phyloP scores from a whole-genome alignment of 768 basidiomycete species.

The Candolleomyces eurysporus region DNA sequence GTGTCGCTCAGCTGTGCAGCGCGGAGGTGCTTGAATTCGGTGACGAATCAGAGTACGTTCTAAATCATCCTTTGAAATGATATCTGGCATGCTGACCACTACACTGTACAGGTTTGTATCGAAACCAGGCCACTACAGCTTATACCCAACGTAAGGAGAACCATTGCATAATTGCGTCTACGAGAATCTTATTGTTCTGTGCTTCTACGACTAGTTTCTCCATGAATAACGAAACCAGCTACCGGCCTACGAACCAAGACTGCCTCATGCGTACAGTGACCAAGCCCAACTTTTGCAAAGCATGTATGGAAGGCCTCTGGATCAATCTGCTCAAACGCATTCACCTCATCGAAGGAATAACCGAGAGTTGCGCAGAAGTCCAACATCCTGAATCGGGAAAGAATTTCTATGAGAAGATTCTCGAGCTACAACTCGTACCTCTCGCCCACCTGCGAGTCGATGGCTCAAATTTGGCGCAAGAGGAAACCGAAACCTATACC shows the following conservation, averaged over 20 bases:
- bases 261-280: conserved; percentile 79
- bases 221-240: conserved; percentile 59
- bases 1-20: conserved; percentile 72
- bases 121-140: conserved; percentile 55
- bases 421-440: conserved; percentile 55
- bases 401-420: conserved; percentile 24
- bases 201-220: conserved; percentile 48
- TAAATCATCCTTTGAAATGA: background rate
- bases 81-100: background rate
- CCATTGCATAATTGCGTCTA: background rate
- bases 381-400: background rate
- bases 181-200: background rate
- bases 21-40: conserved; percentile 76
- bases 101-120: conserved; percentile 50
- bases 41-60: conserved; percentile 52
- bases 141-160: conserved; percentile 68
- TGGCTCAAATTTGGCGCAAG: background rate
- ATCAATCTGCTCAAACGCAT: conserved; percentile 56
- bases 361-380: conserved; percentile 34
- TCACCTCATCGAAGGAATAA: conserved; percentile 57
- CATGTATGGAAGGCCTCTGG: conserved; percentile 76
- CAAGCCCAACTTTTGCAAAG: conserved; percentile 70
- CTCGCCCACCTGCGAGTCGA: conserved; percentile 51
- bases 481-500: conserved; percentile 40
- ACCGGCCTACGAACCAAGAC: conserved; percentile 80